These are phyloP conservation scores for Xanthoconium separans DNA, from an alignment of 1,284 basidiomycete species.

Conservation along the genomic window DNA sequence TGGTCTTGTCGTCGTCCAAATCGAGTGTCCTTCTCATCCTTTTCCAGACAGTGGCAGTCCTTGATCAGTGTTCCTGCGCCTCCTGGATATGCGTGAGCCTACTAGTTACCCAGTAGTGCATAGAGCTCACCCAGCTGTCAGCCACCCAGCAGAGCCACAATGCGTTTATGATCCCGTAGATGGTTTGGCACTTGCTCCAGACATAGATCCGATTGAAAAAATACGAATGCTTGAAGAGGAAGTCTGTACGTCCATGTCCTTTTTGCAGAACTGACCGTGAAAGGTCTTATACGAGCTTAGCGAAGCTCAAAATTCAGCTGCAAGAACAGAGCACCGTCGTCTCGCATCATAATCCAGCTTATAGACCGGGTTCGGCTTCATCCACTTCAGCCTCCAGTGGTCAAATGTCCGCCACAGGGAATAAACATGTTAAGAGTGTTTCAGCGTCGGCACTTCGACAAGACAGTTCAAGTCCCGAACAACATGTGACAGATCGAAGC, in stretches of 20 bases:
- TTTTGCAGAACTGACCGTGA: conserved; percentile 1
- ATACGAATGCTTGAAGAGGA: conserved; percentile 76
- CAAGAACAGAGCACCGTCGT: conserved; percentile 46
- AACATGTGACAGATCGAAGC: conserved; percentile 36
- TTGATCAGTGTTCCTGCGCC: conserved; percentile 75
- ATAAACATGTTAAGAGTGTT: conserved; percentile 7
- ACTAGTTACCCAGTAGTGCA: background rate
- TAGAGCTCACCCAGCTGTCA: conserved; percentile 31
- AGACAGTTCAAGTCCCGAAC: conserved; percentile 52
- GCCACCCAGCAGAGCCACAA: conserved; percentile 77
- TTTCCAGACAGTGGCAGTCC: conserved; percentile 71
- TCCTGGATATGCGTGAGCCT: conserved; percentile 70
- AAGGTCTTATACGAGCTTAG: conserved; percentile 38
- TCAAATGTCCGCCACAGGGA: conserved; percentile 11
- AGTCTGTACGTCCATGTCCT: conserved; percentile 50
- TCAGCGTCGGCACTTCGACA: conserved; percentile 34
- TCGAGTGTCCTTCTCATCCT: conserved; percentile 4
- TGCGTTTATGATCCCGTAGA: conserved; percentile 83
- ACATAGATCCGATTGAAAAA: conserved; percentile 71
- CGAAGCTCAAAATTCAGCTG: conserved; percentile 60
- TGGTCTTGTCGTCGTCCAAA: conserved; percentile 32
- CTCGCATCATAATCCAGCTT: conserved; percentile 10
- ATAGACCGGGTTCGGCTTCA: conserved; percentile 25
- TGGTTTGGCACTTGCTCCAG: conserved; percentile 68
- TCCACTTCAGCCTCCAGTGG: conserved; percentile 23